Percentiles rank a stretch among this genome's conserved stretches.
Evolutionary conservation across 495 filamentous ascomycete genomes (phyloP).

Genomic region (Parathielavia hyrcaniae): DNA sequence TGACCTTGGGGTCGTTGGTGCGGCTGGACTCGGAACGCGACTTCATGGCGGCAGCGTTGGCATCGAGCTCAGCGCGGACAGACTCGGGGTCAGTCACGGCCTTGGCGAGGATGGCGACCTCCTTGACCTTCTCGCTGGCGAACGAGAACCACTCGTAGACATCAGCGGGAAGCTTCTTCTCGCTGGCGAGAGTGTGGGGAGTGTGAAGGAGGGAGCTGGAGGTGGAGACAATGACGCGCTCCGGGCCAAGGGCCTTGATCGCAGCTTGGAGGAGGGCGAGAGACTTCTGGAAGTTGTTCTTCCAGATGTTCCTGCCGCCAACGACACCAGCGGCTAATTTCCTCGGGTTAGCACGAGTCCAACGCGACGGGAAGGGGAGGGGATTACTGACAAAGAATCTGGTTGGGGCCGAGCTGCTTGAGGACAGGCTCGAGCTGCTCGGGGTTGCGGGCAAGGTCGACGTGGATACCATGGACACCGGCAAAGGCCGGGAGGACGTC

Average conservation of each 20-base stretch:
- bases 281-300: conserved; percentile 91
- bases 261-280: conserved; percentile 83
- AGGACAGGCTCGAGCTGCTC: conserved; percentile 94
- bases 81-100: conserved; percentile 84
- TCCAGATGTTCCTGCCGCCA: conserved; percentile 99
- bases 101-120: conserved; percentile 91
- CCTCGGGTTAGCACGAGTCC: background rate
- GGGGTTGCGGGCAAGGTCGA: conserved; percentile 94
- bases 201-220: conserved; percentile 96
- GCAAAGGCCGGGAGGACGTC: conserved; percentile 63
- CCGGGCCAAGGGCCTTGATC: conserved; percentile 87
- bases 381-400: conserved; percentile 56
- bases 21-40: conserved; percentile 81
- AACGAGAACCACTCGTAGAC: conserved; percentile 98
- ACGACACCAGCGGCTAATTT: conserved; percentile 70
- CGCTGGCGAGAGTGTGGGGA: conserved; percentile 91
- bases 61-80: conserved; percentile 79
- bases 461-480: conserved; percentile 73
- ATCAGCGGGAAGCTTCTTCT: conserved; percentile 92
- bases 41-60: conserved; percentile 87
- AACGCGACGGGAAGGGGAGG: background rate
- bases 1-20: conserved; percentile 94
- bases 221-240: conserved; percentile 91
- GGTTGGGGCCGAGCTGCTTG: conserved; percentile 80
- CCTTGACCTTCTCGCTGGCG: conserved; percentile 85